These are phyloP conservation scores for Juglanconis sp. DNA, from an alignment of 2,329 filamentous ascomycete species.

Conservation along the genomic window DNA sequence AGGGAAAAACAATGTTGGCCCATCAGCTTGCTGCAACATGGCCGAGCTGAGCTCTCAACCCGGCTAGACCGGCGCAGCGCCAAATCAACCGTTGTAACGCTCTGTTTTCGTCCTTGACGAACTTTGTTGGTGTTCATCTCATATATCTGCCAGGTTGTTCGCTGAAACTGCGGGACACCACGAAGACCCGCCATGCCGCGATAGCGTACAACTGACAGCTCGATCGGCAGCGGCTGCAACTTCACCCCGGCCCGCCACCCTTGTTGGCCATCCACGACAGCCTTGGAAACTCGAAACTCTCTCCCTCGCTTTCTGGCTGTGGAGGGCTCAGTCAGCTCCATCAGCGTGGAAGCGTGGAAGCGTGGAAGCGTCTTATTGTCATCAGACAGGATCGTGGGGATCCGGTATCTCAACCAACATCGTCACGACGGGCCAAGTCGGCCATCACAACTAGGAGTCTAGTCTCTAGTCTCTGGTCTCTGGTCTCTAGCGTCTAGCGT, in stretches of 20 bases:
- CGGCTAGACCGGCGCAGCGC: too few species aligned
- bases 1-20: neutral
- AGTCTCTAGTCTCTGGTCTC: neutral
- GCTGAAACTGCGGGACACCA: neutral
- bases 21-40: neutral
- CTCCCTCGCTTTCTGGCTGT: neutral
- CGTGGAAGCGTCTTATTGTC: neutral
- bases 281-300: neutral
- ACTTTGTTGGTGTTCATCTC: neutral
- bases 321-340: neutral
- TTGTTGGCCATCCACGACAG: neutral
- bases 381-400: neutral
- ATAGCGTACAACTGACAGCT: neutral
- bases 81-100: neutral
- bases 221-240: neutral
- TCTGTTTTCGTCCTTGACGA: neutral
- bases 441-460: neutral
- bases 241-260: neutral
- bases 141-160: neutral
- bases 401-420: neutral
- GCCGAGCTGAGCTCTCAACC: neutral
- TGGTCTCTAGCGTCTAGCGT: too few species aligned
- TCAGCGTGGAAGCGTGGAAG: neutral
- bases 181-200: neutral
- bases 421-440: neutral